Evolutionary conservation across 768 basidiomycete species (phyloP).

Genomic region (Mycena leptocephala): DNA sequence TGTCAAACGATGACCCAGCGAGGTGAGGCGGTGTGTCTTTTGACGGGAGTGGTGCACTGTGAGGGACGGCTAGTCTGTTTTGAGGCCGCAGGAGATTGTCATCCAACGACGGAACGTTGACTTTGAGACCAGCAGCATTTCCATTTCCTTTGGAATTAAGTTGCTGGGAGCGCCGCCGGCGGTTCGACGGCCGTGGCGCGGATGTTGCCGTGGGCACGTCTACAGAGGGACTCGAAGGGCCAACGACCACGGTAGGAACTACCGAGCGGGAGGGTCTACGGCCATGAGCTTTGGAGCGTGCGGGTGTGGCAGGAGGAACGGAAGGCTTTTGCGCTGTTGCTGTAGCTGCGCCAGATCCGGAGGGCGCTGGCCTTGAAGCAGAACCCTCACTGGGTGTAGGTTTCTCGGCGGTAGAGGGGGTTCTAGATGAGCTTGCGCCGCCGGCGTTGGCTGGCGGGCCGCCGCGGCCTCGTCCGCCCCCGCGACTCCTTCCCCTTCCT

Average conservation of each 20-base stretch:
- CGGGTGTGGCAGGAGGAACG: slow-evolving; percentile 29
- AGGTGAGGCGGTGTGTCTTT: slow-evolving; percentile 79
- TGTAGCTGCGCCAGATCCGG: slow-evolving; percentile 18
- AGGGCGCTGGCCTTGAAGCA: slow-evolving; percentile 7
- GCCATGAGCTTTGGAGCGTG: slow-evolving; percentile 49
- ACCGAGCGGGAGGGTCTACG: slow-evolving; percentile 51
- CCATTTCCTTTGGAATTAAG: slow-evolving; percentile 46
- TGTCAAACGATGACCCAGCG: slow-evolving; percentile 55
- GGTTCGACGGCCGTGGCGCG: slow-evolving; percentile 62
- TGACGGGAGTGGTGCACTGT: slow-evolving; percentile 53
- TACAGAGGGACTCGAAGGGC: slow-evolving; percentile 41
- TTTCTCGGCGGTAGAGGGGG: slow-evolving; percentile 22
- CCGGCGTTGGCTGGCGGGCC: slow-evolving; percentile 31
- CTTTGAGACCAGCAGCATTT: slow-evolving; percentile 46
- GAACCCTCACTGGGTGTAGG: slow-evolving; percentile 6
- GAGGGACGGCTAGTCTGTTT: slow-evolving; percentile 51
- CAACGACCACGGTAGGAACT: slow-evolving; percentile 45
- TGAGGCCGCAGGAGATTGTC: slow-evolving; percentile 53
- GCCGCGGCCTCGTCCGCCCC: slow-evolving; percentile 51
- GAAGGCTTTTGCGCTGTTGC: slow-evolving; percentile 36
- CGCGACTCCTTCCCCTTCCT: slow-evolving; percentile 50
- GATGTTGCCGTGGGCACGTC: slow-evolving; percentile 45
- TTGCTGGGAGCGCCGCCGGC: slow-evolving; percentile 67
- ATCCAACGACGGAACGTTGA: slow-evolving; percentile 48
- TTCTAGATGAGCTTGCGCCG: slow-evolving; percentile 35